phyloP scores from a whole-genome alignment of 2,329 filamentous ascomycete species.

The Clarireedia monteithiana region DNA sequence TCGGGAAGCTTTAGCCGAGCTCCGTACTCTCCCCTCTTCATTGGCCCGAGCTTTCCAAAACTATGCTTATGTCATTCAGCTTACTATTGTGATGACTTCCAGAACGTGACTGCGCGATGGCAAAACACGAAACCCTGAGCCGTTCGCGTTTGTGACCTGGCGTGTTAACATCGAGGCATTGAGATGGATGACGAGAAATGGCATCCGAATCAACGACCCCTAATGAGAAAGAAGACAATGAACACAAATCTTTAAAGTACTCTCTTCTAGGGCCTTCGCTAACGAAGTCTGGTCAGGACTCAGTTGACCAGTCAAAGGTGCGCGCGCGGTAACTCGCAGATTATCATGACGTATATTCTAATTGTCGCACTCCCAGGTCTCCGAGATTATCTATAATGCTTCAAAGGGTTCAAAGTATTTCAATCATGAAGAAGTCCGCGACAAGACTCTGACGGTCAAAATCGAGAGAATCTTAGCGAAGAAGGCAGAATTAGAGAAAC shows the following conservation, averaged over 20 bases:
- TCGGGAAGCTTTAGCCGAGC: slow-evolving; percentile 7
- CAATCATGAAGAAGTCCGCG: slow-evolving; percentile 77
- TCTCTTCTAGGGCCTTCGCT: slow-evolving; percentile 82
- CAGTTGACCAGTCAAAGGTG: slow-evolving; percentile 85
- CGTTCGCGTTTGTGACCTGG: not conserved
- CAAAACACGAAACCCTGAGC: not conserved
- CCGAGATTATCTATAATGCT: slow-evolving; percentile 93
- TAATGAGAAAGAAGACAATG: slow-evolving; percentile 1
- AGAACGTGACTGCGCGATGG: slow-evolving; percentile 5
- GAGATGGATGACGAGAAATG: slow-evolving; percentile 3
- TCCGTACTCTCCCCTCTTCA: not conserved
- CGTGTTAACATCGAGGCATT: not conserved
- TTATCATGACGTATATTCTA: not conserved
- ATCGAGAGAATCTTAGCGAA: slow-evolving; percentile 71
- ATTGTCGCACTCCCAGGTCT: slow-evolving; percentile 49
- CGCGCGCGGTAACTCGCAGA: slow-evolving; percentile 6
- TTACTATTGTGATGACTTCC: not conserved
- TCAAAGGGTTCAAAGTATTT: slow-evolving; percentile 97
- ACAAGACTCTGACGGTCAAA: slow-evolving; percentile 76
- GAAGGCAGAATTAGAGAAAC: slow-evolving; percentile 66
- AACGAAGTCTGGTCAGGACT: slow-evolving; percentile 87
- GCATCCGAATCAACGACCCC: not conserved
- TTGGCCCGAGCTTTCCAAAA: not conserved
- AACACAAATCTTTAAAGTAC: slow-evolving; percentile 72
- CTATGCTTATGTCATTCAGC: not conserved